These are phyloP conservation scores for Pouteria campechiana DNA, from an alignment of 179 eudicot species.

Conservation along the genomic window DNA sequence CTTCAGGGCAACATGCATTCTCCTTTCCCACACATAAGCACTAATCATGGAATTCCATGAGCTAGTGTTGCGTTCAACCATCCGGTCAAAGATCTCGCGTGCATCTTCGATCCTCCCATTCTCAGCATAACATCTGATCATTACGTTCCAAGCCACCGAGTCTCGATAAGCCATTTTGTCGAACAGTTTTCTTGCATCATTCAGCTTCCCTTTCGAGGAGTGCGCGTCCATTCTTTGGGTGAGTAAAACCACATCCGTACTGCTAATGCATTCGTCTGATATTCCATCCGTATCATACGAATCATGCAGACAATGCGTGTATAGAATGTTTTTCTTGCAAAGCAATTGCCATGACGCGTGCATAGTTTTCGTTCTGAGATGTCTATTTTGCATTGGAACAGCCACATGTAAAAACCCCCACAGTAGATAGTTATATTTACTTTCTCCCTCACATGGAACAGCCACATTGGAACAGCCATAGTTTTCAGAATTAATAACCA, in stretches of 20 bases:
- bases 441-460: no score
- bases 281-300: no score
- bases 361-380: no score
- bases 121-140: constrained; percentile 15
- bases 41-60: constrained; percentile 23
- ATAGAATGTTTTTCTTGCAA: no score
- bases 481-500: no score
- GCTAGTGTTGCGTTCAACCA: constrained; percentile 10
- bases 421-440: no score
- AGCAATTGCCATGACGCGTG: no score
- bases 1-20: constrained; percentile 17
- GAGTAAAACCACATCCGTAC: not conserved
- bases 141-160: constrained; percentile 20
- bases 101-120: constrained; percentile 11
- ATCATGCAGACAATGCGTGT: no score
- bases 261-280: not conserved
- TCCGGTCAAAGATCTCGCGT: constrained; percentile 19
- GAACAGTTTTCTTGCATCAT: constrained; percentile 12
- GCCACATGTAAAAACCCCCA: no score
- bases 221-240: constrained; percentile 13
- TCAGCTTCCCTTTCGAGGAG: constrained; percentile 11
- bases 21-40: constrained; percentile 11
- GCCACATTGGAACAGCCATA: no score
- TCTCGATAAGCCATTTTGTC: constrained; percentile 12
- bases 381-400: no score